A percentile compares a stretch with the other conserved stretches of the same genome.
phyloP scores from a whole-genome alignment of 164 flowering plant species.

The Pachysandra terminalis region DNA sequence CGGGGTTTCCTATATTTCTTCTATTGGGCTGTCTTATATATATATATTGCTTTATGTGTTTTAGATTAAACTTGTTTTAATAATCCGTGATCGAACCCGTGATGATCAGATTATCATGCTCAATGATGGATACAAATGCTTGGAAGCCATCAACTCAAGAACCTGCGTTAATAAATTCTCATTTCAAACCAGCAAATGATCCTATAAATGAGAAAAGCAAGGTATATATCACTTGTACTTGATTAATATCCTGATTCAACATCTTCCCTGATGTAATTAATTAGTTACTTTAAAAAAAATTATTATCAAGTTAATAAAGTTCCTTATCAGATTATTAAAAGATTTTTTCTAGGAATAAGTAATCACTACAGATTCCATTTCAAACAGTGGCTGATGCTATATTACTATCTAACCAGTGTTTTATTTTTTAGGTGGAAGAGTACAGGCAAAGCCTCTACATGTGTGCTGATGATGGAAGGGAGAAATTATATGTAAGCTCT shows the following conservation, averaged over 20 bases:
- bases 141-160: constrained; percentile 22
- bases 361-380: not conserved
- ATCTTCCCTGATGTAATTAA: not conserved
- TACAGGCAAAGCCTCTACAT: constrained; percentile 14
- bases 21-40: too few species aligned
- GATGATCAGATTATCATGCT: constrained; percentile 31
- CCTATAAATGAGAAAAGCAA: constrained; percentile 11
- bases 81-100: not conserved
- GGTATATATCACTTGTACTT: constrained; percentile 27
- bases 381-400: too few species aligned
- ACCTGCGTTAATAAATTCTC: constrained; percentile 18
- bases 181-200: constrained; percentile 13
- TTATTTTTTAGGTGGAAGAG: constrained; percentile 23
- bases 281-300: too few species aligned
- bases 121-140: constrained; percentile 28
- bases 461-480: constrained; percentile 12
- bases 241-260: not conserved
- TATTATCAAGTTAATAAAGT: too few species aligned
- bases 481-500: constrained; percentile 27
- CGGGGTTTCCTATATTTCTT: too few species aligned
- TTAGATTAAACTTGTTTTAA: too few species aligned
- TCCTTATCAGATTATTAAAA: too few species aligned
- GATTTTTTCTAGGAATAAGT: too few species aligned
- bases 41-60: too few species aligned
- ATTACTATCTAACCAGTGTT: not conserved